phyloP scores from a whole-genome alignment of 192 early-diverging fungal genomes.

The Coemansia sp. region DNA sequence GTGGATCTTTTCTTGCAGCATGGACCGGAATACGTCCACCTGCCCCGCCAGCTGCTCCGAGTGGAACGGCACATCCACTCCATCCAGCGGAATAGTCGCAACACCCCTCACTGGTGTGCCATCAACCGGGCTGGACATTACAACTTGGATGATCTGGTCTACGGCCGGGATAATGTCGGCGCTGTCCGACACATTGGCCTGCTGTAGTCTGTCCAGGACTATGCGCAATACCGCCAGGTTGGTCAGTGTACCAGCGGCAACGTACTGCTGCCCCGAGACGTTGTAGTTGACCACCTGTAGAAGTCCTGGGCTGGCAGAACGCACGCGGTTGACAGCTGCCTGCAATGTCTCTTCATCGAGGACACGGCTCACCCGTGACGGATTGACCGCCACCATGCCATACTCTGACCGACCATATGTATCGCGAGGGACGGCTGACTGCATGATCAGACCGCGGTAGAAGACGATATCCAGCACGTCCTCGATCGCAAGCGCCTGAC shows the following conservation, averaged over 20 bases:
- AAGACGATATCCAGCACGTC: constrained; percentile 82
- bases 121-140: constrained; percentile 52
- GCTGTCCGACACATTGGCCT: constrained; percentile 34
- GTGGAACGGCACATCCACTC: constrained; percentile 92
- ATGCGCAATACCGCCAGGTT: constrained; percentile 76
- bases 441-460: constrained; percentile 97
- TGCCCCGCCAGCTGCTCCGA: constrained; percentile 76
- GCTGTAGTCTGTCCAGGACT: constrained; percentile 78
- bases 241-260: constrained; percentile 76
- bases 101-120: constrained; percentile 67
- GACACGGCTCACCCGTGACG: constrained; percentile 67
- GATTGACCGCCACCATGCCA: constrained; percentile 92
- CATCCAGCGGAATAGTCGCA: constrained; percentile 81
- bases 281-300: constrained; percentile 96
- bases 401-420: constrained; percentile 74
- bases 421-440: constrained; percentile 83
- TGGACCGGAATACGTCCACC: constrained; percentile 75
- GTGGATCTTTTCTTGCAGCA: constrained; percentile 68
- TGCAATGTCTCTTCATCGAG: constrained; percentile 69
- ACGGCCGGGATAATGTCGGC: constrained; percentile 22
- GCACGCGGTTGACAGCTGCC: constrained; percentile 63
- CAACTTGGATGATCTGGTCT: constrained; percentile 59
- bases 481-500: constrained; percentile 72
- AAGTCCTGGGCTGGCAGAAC: constrained; percentile 63
- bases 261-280: constrained; percentile 91